These are phyloP conservation scores for Hypoxylon sp. DNA, from an alignment of 2,329 filamentous ascomycete species.

Conservation along the genomic window DNA sequence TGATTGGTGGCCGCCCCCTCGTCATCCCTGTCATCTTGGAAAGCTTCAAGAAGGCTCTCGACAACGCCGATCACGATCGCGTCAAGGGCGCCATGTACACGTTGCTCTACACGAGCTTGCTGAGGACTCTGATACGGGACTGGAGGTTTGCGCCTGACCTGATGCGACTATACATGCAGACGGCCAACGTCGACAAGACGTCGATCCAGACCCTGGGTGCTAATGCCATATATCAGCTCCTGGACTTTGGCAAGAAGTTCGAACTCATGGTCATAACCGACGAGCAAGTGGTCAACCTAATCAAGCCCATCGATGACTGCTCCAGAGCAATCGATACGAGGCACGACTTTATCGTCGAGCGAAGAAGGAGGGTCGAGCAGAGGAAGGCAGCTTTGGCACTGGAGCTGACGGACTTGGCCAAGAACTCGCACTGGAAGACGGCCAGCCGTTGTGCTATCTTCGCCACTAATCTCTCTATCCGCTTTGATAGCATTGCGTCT, in stretches of 20 bases:
- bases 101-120: slow-evolving; percentile 84
- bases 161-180: slow-evolving; percentile 88
- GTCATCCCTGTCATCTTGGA: slow-evolving; percentile 89
- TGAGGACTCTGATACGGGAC: slow-evolving; percentile 87
- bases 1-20: slow-evolving; percentile 85
- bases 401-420: slow-evolving; percentile 80
- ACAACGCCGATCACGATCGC: slow-evolving; percentile 81
- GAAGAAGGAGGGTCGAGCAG: slow-evolving; percentile 78
- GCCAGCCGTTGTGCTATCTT: slow-evolving; percentile 89
- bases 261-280: slow-evolving; percentile 88
- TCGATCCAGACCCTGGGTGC: slow-evolving; percentile 91
- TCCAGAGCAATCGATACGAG: slow-evolving; percentile 68
- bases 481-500: slow-evolving; percentile 89
- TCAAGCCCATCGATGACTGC: slow-evolving; percentile 74
- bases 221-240: slow-evolving; percentile 81
- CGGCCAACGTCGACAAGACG: slow-evolving; percentile 88
- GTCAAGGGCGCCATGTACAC: slow-evolving; percentile 97
- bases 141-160: slow-evolving; percentile 95
- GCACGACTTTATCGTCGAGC: slow-evolving; percentile 76
- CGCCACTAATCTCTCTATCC: slow-evolving; percentile 85
- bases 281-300: slow-evolving; percentile 71
- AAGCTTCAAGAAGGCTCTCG: slow-evolving; percentile 79
- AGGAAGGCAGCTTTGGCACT: slow-evolving; percentile 83
- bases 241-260: slow-evolving; percentile 90
- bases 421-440: slow-evolving; percentile 93